A percentile compares a stretch with the other conserved stretches of the same genome.
Evolutionary conservation across 225 moss, liverwort and hornwort species (phyloP).

Genomic region (Sphagnum contortum): DNA sequence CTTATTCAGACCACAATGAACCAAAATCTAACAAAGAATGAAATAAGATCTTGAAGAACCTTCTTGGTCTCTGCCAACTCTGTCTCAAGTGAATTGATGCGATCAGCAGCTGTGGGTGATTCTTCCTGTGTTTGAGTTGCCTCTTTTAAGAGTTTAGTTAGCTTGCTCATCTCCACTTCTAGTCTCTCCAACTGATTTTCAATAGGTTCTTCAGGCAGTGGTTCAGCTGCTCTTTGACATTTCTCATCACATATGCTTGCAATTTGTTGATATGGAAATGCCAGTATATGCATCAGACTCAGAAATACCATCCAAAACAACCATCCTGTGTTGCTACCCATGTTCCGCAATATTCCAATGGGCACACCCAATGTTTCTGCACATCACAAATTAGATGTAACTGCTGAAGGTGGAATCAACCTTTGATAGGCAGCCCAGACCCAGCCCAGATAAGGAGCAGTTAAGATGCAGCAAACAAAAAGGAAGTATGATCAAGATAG

Average conservation of each 20-base stretch:
- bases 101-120: constrained; percentile 10
- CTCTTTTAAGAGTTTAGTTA: constrained; percentile 15
- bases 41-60: constrained; percentile 4
- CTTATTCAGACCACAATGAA: no score
- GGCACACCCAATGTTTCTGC: not conserved
- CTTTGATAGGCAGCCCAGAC: no score
- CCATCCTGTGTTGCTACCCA: constrained; percentile 3
- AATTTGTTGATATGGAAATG: constrained; percentile 28
- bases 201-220: constrained; percentile 1
- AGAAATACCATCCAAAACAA: constrained; percentile 11
- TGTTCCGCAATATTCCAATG: constrained; percentile 2
- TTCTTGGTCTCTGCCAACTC: constrained; percentile 44
- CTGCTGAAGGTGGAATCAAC: no score
- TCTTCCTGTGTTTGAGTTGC: constrained; percentile 5
- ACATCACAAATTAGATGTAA: not conserved
- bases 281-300: constrained; percentile 17
- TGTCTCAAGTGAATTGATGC: constrained; percentile 30
- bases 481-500: no score
- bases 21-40: not conserved
- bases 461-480: no score
- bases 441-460: no score
- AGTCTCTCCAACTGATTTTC: constrained; percentile 28
- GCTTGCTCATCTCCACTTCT: constrained; percentile 29
- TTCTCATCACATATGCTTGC: constrained; percentile 8
- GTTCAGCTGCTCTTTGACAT: not conserved